phyloP scores from a whole-genome alignment of 805 yeast genomes.

The Metschnikowia similis region DNA sequence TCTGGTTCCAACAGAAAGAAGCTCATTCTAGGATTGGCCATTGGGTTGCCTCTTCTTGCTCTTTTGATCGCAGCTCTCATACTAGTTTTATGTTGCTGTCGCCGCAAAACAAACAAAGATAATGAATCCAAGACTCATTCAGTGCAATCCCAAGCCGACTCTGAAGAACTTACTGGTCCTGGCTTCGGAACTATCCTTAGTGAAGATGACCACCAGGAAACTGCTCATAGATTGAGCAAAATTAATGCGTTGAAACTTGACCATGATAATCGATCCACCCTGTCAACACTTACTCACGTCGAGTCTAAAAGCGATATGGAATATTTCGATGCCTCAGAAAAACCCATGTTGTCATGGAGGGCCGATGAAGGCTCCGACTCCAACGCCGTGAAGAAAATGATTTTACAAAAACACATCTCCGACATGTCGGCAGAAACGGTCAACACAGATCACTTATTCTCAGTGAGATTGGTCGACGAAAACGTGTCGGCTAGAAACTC shows the following conservation, averaged over 20 bases:
- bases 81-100: constrained; percentile 53
- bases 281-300: constrained; percentile 53
- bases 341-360: constrained; percentile 41
- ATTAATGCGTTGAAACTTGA: constrained; percentile 51
- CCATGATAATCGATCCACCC: constrained; percentile 28
- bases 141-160: constrained; percentile 9
- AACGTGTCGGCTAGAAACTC: constrained; percentile 27
- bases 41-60: constrained; percentile 65
- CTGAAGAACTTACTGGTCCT: constrained; percentile 24
- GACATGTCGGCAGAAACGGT: constrained; percentile 75
- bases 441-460: constrained; percentile 76
- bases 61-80: constrained; percentile 45
- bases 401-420: constrained; percentile 32
- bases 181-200: constrained; percentile 30
- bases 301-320: constrained; percentile 27
- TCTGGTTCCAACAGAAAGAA: constrained; percentile 39
- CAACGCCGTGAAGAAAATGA: constrained; percentile 16
- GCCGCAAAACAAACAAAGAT: constrained; percentile 23
- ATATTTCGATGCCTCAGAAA: constrained; percentile 34
- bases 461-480: constrained; percentile 72
- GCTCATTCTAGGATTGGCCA: constrained; percentile 87
- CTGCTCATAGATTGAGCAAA: constrained; percentile 43
- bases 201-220: constrained; percentile 23
- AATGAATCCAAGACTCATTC: constrained; percentile 9
- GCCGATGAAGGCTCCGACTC: constrained; percentile 33